phyloP scores from a whole-genome alignment of 768 basidiomycete genomes.

The Lentinula sp. region DNA sequence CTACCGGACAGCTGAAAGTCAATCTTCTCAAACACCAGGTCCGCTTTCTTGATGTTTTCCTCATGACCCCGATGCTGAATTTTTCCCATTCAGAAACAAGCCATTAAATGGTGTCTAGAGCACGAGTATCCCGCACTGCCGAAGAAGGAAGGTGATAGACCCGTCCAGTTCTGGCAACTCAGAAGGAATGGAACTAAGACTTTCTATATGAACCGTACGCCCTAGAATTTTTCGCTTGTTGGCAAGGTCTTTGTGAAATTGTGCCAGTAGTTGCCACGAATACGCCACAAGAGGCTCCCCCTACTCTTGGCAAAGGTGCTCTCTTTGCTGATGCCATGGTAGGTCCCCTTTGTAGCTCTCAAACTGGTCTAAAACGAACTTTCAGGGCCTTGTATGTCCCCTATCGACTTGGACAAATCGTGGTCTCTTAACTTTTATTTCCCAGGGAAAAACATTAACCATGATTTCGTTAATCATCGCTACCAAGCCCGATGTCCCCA shows the following conservation, averaged over 20 bases:
- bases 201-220: conserved; percentile 67
- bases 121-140: conserved; percentile 78
- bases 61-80: background rate
- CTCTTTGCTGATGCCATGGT: conserved; percentile 90
- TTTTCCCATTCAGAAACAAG: conserved; percentile 55
- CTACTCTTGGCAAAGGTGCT: conserved; percentile 76
- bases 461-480: conserved; percentile 79
- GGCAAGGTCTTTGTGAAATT: background rate
- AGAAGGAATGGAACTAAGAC: conserved; percentile 47
- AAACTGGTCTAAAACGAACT: background rate
- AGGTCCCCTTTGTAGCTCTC: background rate
- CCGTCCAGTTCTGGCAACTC: conserved; percentile 89
- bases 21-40: conserved; percentile 85
- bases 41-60: background rate
- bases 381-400: background rate
- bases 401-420: background rate
- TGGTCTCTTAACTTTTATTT: background rate
- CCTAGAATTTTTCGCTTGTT: background rate
- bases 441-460: conserved; percentile 84
- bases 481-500: conserved; percentile 59
- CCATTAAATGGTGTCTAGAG: conserved; percentile 79
- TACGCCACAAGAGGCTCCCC: conserved; percentile 60
- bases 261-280: conserved; percentile 64
- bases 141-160: conserved; percentile 54
- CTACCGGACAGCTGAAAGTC: conserved; percentile 59